These are phyloP conservation scores for Kazachstania bromeliacearum DNA, from an alignment of 805 yeast species.

Conservation along the genomic window DNA sequence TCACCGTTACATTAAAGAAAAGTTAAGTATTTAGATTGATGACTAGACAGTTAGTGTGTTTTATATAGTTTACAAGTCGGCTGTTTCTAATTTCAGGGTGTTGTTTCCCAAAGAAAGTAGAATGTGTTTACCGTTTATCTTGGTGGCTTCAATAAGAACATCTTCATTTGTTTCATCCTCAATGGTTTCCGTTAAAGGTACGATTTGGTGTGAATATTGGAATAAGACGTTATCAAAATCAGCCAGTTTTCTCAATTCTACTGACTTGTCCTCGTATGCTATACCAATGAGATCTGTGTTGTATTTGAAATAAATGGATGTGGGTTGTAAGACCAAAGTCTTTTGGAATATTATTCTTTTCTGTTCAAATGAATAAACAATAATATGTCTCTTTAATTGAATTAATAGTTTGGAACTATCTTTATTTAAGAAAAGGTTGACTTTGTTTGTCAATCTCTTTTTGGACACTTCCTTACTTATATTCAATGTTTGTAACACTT, in stretches of 20 bases:
- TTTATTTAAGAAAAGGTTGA: conserved; percentile 18
- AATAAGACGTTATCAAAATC: conserved; percentile 11
- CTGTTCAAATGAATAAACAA: conserved; percentile 27
- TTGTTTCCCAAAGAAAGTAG: conserved; percentile 8
- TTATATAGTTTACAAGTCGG: conserved; percentile 1
- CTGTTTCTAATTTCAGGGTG: conserved; percentile 8
- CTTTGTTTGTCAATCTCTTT: conserved; percentile 3
- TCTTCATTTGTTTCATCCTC: not conserved
- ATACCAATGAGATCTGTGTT: conserved; percentile 9
- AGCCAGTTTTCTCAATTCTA: conserved; percentile 20
- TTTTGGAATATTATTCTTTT: conserved; percentile 17
- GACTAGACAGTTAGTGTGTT: no score
- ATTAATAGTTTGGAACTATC: conserved; percentile 25
- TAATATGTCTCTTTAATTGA: conserved; percentile 13
- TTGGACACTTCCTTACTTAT: conserved; percentile 10
- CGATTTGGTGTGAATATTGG: conserved; percentile 13
- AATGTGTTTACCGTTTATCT: conserved; percentile 5
- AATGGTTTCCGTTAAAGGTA: conserved; percentile 5
- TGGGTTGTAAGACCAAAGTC: conserved; percentile 7
- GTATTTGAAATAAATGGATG: conserved; percentile 10
- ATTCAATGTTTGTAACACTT: conserved; percentile 18
- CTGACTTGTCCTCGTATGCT: conserved; percentile 15
- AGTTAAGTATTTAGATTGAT: no score
- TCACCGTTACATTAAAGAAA: no score
- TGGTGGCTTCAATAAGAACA: conserved; percentile 7